Evolutionary conservation across 768 basidiomycete genomes (phyloP).

Genomic region (Porpolomopsis calyptriformis): DNA sequence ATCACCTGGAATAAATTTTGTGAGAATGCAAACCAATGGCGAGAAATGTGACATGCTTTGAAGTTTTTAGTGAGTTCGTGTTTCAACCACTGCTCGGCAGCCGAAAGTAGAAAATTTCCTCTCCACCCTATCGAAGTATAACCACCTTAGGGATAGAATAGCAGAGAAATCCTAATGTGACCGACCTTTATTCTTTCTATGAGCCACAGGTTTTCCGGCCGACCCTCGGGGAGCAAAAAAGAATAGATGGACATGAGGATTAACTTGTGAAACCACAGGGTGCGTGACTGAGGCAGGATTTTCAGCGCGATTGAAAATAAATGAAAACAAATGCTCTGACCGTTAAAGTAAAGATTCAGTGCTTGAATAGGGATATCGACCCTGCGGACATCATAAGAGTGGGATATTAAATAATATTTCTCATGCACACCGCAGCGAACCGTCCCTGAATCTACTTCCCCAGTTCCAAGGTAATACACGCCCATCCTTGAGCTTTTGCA

Average conservation of each 20-base stretch:
- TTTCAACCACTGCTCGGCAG: slow-evolving; percentile 91
- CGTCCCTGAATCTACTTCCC: slow-evolving; percentile 91
- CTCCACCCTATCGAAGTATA: slow-evolving; percentile 58
- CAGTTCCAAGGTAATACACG: slow-evolving; percentile 85
- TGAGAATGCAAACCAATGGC: not conserved
- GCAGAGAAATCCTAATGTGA: not conserved
- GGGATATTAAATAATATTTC: slow-evolving; percentile 1
- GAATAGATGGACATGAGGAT: slow-evolving; percentile 85
- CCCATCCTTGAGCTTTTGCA: slow-evolving; percentile 82
- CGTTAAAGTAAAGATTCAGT: slow-evolving; percentile 83
- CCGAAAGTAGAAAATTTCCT: slow-evolving; percentile 87
- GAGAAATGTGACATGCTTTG: slow-evolving; percentile 37
- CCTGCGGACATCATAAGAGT: slow-evolving; percentile 27
- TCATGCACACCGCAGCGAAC: slow-evolving; percentile 58
- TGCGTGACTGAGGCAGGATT: slow-evolving; percentile 54
- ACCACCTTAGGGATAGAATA: not conserved
- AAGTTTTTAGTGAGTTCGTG: slow-evolving; percentile 95
- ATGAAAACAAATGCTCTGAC: slow-evolving; percentile 22
- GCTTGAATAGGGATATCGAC: slow-evolving; percentile 93
- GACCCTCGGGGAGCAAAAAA: slow-evolving; percentile 89
- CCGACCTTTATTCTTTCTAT: slow-evolving; percentile 82
- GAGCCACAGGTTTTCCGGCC: slow-evolving; percentile 86
- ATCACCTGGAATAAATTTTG: slow-evolving; percentile 42
- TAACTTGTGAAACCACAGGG: slow-evolving; percentile 90
- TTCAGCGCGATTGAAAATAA: slow-evolving; percentile 3